Evolutionary conservation across 1,284 basidiomycete species (phyloP), one percentile per base, ranked within the genome.

Genomic region (Exobasidium cylindrosporum): DNA sequence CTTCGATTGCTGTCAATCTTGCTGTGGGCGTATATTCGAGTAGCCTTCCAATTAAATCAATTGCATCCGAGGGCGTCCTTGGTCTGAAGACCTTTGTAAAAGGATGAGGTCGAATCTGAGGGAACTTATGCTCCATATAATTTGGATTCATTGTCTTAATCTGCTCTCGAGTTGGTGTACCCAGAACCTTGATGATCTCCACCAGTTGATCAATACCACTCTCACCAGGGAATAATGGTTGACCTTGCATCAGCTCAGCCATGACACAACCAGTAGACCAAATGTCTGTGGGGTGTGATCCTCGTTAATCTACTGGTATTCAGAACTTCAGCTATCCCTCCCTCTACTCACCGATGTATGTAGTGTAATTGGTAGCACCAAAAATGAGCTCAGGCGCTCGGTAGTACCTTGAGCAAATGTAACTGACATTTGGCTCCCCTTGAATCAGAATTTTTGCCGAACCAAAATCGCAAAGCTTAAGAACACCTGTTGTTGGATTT

Each of bases 61-160:
- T 97, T 64, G 95, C 92, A 81, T 97, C 95, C 43, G 90, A 87
- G 11, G 94, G 88, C 24, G 95, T 98, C 77, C 95, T 91, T 53
- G 95, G 94, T 73, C 95, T 89, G 88, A 99, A 99, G 62, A 99
- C 96, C 91, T 94, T 81, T 57, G 62, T 69, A 70, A 81, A 81
- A 40, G 80, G 80, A 73, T 81, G 80, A 43, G 94, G 92, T 81
- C 96, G 95, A 84, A 99, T 99, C 83, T 98, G 95, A 6, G 95
- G 95, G 85, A 99, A 99, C 83, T 97, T 97, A 87, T 99, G 95
- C 82, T 99, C 96, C 96, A 98, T 98, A 84, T 99, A 99, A 81
- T 85, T 81, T 56, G 96, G 95, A 83, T 99, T 99, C 95, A 99
- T 99, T 72, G 96, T 97, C 88, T 97, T 97, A 87, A 99, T 99